Evolutionary conservation across 2,329 filamentous ascomycete species (phyloP).

Genomic region (Achaetomium macrosporum): DNA sequence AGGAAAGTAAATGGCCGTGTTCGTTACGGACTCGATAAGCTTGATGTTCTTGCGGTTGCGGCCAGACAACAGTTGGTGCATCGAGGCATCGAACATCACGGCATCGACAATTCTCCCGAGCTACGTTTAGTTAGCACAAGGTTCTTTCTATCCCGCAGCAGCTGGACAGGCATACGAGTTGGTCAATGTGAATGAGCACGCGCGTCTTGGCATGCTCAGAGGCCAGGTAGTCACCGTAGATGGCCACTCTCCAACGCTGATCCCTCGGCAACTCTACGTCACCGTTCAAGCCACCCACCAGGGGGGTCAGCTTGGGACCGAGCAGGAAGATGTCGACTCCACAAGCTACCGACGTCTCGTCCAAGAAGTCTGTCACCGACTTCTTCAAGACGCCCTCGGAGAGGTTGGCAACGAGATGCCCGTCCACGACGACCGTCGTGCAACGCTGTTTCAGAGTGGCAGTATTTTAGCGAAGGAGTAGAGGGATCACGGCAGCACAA

Average conservation of each 20-base stretch:
- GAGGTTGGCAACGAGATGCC: conserved; percentile 76
- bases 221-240: conserved; percentile 92
- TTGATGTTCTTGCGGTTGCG: conserved; percentile 97
- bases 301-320: conserved; percentile 77
- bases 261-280: conserved; percentile 80
- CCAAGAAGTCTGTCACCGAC: conserved; percentile 75
- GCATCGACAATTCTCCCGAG: conserved; percentile 70
- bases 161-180: conserved; percentile 57
- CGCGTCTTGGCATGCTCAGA: conserved; percentile 96
- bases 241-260: conserved; percentile 84
- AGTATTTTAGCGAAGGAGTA: conserved; percentile 28
- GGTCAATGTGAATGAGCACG: conserved; percentile 94
- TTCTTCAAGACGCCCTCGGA: conserved; percentile 62
- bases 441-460: conserved; percentile 59
- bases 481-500: conserved; percentile 15
- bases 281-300: conserved; percentile 68
- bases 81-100: conserved; percentile 74
- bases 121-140: conserved; percentile 39
- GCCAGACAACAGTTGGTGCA: conserved; percentile 89
- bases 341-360: conserved; percentile 79
- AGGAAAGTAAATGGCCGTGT: conserved; percentile 97
- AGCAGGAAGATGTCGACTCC: conserved; percentile 96
- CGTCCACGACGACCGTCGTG: conserved; percentile 88
- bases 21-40: conserved; percentile 89
- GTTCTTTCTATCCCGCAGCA: background rate